These are phyloP conservation scores for Linderina pennispora DNA, from an alignment of 192 early-diverging fungal genomes.

Conservation along the genomic window DNA sequence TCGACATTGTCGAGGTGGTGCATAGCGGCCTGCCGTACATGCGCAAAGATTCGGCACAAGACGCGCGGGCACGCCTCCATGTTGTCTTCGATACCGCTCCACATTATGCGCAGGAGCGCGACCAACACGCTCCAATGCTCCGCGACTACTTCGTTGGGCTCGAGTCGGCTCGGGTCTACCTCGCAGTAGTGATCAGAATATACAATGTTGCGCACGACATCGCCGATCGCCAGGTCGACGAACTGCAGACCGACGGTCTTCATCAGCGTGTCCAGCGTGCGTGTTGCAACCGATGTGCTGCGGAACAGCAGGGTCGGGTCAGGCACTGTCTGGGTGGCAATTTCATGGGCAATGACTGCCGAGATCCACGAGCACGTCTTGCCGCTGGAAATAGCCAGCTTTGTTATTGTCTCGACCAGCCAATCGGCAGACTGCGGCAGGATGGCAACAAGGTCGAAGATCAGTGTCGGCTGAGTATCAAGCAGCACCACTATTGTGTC, in stretches of 20 bases:
- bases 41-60: conserved; percentile 36
- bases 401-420: conserved; percentile 39
- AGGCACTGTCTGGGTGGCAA: conserved; percentile 16
- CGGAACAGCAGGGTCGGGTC: conserved; percentile 48
- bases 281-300: conserved; percentile 60
- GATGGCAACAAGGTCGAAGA: conserved; percentile 20
- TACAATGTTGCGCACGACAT: conserved; percentile 52
- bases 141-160: conserved; percentile 11
- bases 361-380: conserved; percentile 26
- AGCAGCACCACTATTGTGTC: conserved; percentile 13
- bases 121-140: conserved; percentile 48
- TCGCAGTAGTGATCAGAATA: conserved; percentile 51
- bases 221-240: conserved; percentile 58
- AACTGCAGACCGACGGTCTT: conserved; percentile 56
- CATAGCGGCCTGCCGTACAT: conserved; percentile 13
- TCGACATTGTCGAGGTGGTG: conserved; percentile 22
- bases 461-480: conserved; percentile 21
- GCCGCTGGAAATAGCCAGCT: conserved; percentile 23
- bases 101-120: conserved; percentile 39
- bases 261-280: conserved; percentile 66
- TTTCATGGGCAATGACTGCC: conserved; percentile 28
- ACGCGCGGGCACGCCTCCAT: conserved; percentile 25
- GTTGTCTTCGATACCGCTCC: conserved; percentile 47
- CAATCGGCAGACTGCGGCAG: conserved; percentile 34
- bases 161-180: conserved; percentile 51